Evolutionary conservation across 1,284 basidiomycete genomes (phyloP).

Genomic region (Irpex rosettiformis): DNA sequence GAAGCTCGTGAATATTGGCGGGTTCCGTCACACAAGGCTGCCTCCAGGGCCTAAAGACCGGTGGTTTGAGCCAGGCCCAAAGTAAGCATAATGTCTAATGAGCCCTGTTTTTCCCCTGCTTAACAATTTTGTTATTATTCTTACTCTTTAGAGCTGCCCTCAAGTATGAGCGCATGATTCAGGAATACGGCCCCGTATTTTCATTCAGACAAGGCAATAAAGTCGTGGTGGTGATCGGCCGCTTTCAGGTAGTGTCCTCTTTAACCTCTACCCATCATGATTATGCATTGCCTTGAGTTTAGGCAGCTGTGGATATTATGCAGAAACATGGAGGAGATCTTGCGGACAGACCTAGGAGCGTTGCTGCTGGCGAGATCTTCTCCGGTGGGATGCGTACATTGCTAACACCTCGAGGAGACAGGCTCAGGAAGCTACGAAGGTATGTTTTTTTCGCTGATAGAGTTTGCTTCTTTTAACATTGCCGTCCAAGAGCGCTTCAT

Average conservation of each 20-base stretch:
- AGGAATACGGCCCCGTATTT: conserved; percentile 35
- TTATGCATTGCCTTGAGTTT: neutral
- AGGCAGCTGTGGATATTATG: conserved; percentile 28
- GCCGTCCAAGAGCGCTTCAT: conserved; percentile 42
- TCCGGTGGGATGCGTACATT: conserved; percentile 23
- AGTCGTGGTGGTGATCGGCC: conserved; percentile 32
- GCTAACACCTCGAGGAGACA: conserved; percentile 17
- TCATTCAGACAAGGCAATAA: conserved; percentile 28
- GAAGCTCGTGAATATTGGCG: neutral
- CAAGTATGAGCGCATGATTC: conserved; percentile 27
- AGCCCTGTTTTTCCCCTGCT: too few relatives aligned
- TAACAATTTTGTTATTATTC: too few relatives aligned
- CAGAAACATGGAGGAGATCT: conserved; percentile 28
- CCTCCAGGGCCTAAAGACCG: neutral
- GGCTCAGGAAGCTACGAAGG: conserved; percentile 25
- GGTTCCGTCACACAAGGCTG: neutral
- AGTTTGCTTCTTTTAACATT: neutral
- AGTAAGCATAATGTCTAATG: neutral
- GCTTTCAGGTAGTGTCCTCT: conserved; percentile 27
- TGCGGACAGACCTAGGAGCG: conserved; percentile 23
- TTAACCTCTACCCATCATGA: neutral
- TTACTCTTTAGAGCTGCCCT: conserved; percentile 5
- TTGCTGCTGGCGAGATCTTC: conserved; percentile 23
- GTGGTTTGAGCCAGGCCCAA: neutral
- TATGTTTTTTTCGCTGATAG: conserved; percentile 4